Evolutionary conservation across 257 asterid genomes (phyloP).

Genomic region (Datura wrightii): DNA sequence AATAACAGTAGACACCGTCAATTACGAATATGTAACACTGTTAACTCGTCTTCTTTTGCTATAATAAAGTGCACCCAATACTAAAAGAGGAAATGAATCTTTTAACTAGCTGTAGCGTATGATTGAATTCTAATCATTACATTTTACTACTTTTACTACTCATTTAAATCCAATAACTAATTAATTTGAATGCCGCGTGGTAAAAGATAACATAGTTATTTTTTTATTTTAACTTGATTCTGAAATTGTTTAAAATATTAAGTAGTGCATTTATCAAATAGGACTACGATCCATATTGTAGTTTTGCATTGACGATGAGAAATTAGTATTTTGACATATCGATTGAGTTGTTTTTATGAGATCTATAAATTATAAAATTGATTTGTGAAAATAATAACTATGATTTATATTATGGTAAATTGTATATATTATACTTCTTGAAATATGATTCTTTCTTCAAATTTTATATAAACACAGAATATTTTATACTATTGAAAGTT

Average conservation of each 20-base stretch:
- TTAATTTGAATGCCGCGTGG: background rate
- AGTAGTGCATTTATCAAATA: background rate
- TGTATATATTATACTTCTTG: too few relatives aligned
- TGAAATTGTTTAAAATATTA: background rate
- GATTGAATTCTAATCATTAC: background rate
- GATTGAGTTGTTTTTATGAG: too few relatives aligned
- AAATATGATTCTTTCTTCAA: too few relatives aligned
- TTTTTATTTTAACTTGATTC: background rate
- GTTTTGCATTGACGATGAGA: background rate
- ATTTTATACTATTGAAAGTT: too few relatives aligned
- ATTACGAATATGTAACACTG: too few relatives aligned
- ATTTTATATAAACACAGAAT: background rate
- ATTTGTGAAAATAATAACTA: too few relatives aligned
- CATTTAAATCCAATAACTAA: background rate
- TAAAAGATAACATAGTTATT: background rate
- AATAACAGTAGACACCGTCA: background rate
- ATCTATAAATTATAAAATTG: too few relatives aligned
- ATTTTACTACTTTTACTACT: too few relatives aligned
- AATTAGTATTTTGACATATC: background rate
- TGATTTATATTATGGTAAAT: too few relatives aligned
- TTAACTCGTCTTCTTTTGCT: background rate
- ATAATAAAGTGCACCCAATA: too few relatives aligned
- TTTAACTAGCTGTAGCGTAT: too few relatives aligned
- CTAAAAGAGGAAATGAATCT: too few relatives aligned
- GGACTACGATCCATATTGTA: background rate